These are phyloP conservation scores for Eleusine indica DNA, from an alignment of 176 grass and related monocot genomes.

Conservation along the genomic window DNA sequence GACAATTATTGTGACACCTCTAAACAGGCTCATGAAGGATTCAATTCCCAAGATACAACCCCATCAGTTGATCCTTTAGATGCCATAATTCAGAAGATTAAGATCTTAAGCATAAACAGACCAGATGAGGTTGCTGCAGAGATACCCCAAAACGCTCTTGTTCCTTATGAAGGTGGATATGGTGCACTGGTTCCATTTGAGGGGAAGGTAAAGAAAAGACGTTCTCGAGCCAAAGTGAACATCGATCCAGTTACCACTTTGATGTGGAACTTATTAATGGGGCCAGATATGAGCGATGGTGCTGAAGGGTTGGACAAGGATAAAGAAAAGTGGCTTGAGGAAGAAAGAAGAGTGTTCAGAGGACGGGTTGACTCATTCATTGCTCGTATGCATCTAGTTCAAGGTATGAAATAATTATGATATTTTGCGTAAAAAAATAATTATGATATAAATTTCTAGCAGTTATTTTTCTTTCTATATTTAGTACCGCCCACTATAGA, in stretches of 20 bases:
- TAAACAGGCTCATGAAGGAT: slow-evolving; percentile 9
- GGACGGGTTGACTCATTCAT: slow-evolving; percentile 88
- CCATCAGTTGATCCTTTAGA: slow-evolving; percentile 45
- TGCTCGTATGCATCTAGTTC: slow-evolving; percentile 92
- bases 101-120: slow-evolving; percentile 49
- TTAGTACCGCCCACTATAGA: neutral
- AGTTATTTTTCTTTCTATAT: slow-evolving; percentile 35
- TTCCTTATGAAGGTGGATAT: slow-evolving; percentile 52
- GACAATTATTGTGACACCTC: slow-evolving; percentile 13
- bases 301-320: slow-evolving; percentile 54
- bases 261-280: slow-evolving; percentile 90
- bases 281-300: slow-evolving; percentile 49
- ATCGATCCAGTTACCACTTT: slow-evolving; percentile 70
- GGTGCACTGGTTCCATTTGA: slow-evolving; percentile 65
- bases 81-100: slow-evolving; percentile 61
- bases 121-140: slow-evolving; percentile 7
- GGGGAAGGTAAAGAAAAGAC: slow-evolving; percentile 55
- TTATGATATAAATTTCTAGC: slow-evolving; percentile 14
- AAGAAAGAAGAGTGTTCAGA: slow-evolving; percentile 79
- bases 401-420: slow-evolving; percentile 63
- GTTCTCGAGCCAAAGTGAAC: slow-evolving; percentile 63
- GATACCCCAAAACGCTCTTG: slow-evolving; percentile 46
- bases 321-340: slow-evolving; percentile 79
- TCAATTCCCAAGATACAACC: slow-evolving; percentile 32
- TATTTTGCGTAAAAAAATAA: neutral